Evolutionary conservation across 148 eudicot genomes (phyloP).

Genomic region (Diospyros kaki): DNA sequence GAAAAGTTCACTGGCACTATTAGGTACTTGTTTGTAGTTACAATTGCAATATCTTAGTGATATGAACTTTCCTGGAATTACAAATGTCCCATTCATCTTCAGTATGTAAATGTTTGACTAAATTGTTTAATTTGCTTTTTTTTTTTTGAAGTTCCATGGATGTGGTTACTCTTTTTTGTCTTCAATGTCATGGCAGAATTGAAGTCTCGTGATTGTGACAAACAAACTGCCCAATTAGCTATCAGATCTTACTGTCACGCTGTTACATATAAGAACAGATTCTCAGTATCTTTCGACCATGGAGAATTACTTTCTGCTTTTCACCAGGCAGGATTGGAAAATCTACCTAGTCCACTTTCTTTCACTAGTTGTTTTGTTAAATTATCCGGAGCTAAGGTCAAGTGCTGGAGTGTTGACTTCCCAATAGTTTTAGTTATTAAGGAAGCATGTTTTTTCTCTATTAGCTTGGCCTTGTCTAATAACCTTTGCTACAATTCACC

Average conservation of each 20-base stretch:
- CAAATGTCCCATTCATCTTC: too few relatives aligned
- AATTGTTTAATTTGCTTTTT: neutral
- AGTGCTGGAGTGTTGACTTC: too few relatives aligned
- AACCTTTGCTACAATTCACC: too few relatives aligned
- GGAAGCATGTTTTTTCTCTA: too few relatives aligned
- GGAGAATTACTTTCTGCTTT: too few relatives aligned
- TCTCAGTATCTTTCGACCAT: neutral
- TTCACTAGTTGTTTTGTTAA: too few relatives aligned
- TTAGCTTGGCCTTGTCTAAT: too few relatives aligned
- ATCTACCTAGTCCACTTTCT: too few relatives aligned
- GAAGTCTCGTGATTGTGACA: neutral
- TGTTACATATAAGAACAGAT: neutral
- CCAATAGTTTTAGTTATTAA: too few relatives aligned
- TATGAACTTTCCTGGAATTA: neutral
- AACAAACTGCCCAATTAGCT: too few relatives aligned
- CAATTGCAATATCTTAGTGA: neutral
- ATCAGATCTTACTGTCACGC: neutral
- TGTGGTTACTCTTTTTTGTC: neutral
- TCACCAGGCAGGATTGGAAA: too few relatives aligned
- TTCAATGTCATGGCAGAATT: neutral
- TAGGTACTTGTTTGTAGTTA: constrained; percentile 41
- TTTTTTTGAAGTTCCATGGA: neutral
- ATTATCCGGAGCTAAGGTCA: too few relatives aligned
- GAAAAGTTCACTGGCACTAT: constrained; percentile 91
- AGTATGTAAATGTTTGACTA: neutral